These are phyloP conservation scores for Podila epicladia DNA, from an alignment of 192 early-diverging fungal genomes.

Conservation along the genomic window DNA sequence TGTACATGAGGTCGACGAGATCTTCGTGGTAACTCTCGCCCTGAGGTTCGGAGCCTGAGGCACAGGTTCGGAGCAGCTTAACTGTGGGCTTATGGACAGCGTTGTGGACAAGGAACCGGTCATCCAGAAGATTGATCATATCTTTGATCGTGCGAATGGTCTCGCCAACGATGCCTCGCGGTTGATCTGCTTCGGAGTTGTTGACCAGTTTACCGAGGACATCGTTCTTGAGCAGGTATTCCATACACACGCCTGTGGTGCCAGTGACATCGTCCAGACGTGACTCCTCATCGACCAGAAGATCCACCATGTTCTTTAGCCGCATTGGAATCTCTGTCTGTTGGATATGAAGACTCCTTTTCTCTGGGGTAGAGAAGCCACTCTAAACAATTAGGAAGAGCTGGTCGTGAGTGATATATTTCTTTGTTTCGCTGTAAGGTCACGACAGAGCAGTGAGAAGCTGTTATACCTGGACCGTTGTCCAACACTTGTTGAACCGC, in stretches of 20 bases:
- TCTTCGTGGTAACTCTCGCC: conserved; percentile 68
- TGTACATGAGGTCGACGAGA: conserved; percentile 77
- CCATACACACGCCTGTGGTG: conserved; percentile 87
- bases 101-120: conserved; percentile 90
- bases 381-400: conserved; percentile 13
- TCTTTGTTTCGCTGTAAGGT: no score
- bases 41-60: conserved; percentile 59
- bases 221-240: conserved; percentile 86
- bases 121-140: conserved; percentile 88
- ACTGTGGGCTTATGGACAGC: conserved; percentile 89
- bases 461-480: conserved; percentile 58
- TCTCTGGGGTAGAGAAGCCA: conserved; percentile 40
- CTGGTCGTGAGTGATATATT: neutral
- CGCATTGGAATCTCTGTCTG: conserved; percentile 82
- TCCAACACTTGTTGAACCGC: conserved; percentile 80
- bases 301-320: conserved; percentile 85
- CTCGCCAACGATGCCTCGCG: conserved; percentile 81
- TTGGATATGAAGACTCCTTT: conserved; percentile 58
- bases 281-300: conserved; percentile 89
- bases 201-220: conserved; percentile 84
- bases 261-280: conserved; percentile 70
- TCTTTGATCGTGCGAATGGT: conserved; percentile 80
- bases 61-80: conserved; percentile 75
- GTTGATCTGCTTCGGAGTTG: conserved; percentile 80
- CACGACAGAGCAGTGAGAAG: no score